Conservation (phyloP, 2,329 filamentous ascomycete species). For the Ambrosiella xylebori region DNA sequence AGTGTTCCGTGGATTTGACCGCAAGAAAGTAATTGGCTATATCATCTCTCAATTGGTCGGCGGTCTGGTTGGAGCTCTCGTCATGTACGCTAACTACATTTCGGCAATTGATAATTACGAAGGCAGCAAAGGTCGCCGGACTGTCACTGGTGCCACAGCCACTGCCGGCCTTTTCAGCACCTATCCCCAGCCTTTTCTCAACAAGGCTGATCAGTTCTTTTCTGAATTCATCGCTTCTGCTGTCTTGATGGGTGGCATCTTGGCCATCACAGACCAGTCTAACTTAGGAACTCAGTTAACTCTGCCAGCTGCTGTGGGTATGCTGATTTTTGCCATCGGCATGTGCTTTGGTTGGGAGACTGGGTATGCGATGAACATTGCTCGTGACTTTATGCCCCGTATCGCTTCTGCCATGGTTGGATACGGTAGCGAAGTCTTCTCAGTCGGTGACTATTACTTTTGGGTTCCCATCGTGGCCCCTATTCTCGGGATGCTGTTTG, state of each 20-base stretch:
- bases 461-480: slow-evolving; percentile 62
- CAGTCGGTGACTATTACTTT: slow-evolving; percentile 52
- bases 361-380: slow-evolving; percentile 58
- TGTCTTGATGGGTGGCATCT: slow-evolving; percentile 55
- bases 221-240: slow-evolving; percentile 52
- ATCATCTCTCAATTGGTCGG: slow-evolving; percentile 48
- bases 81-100: slow-evolving; percentile 47
- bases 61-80: slow-evolving; percentile 42
- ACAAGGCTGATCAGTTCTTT: slow-evolving; percentile 45
- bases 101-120: slow-evolving; percentile 47
- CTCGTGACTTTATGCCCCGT: slow-evolving; percentile 53
- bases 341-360: slow-evolving; percentile 63
- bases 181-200: slow-evolving; percentile 48
- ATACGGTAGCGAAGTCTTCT: slow-evolving; percentile 51
- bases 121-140: slow-evolving; percentile 41
- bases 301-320: slow-evolving; percentile 14
- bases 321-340: slow-evolving; percentile 54
- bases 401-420: slow-evolving; percentile 50
- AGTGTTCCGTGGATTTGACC: slow-evolving; percentile 49
- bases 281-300: slow-evolving; percentile 38
- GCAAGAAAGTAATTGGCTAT: slow-evolving; percentile 54
- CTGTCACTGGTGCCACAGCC: slow-evolving; percentile 39
- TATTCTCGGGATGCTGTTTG: slow-evolving; percentile 45
- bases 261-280: slow-evolving; percentile 43
- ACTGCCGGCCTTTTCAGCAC: slow-evolving; percentile 59